phyloP scores from a whole-genome alignment of 2,329 filamentous ascomycete genomes.

The Microsporum canis region DNA sequence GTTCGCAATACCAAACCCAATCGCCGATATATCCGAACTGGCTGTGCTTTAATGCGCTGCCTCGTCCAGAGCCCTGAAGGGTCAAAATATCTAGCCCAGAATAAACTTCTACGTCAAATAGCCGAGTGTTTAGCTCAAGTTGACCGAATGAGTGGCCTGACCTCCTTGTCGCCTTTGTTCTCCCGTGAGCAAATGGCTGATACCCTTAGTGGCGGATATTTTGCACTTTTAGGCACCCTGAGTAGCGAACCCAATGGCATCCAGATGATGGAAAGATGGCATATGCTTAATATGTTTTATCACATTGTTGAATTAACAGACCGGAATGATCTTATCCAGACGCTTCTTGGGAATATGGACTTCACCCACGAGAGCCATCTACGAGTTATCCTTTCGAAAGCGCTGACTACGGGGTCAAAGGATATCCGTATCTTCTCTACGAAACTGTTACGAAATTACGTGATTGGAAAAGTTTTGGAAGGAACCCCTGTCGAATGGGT shows the following conservation, averaged over 20 bases:
- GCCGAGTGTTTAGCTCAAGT: conserved; percentile 93
- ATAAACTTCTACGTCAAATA: conserved; percentile 85
- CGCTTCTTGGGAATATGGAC: conserved; percentile 82
- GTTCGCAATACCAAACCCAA: conserved; percentile 83
- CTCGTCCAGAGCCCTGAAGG: conserved; percentile 79
- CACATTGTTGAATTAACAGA: conserved; percentile 89
- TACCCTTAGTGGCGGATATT: conserved; percentile 85
- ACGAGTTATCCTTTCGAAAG: conserved; percentile 83
- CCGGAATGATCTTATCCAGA: conserved; percentile 80
- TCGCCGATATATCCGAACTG: conserved; percentile 83
- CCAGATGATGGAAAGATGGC: conserved; percentile 86
- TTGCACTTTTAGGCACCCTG: conserved; percentile 78
- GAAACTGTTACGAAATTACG: conserved; percentile 75
- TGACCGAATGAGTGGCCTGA: conserved; percentile 63
- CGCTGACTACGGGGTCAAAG: conserved; percentile 81
- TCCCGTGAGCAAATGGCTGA: conserved; percentile 72
- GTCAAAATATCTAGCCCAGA: conserved; percentile 72
- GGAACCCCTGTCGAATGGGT: conserved; percentile 64
- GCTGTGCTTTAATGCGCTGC: conserved; percentile 77
- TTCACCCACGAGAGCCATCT: conserved; percentile 82
- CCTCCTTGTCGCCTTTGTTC: conserved; percentile 72
- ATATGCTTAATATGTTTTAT: conserved; percentile 99
- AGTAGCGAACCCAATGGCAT: conserved; percentile 74
- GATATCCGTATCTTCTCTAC: conserved; percentile 85
- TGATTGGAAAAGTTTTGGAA: conserved; percentile 46